A percentile compares a stretch with the other conserved stretches of the same genome.
These are phyloP conservation scores for Apostasia ramifera DNA, from an alignment of 106 monocot species.

Conservation along the genomic window DNA sequence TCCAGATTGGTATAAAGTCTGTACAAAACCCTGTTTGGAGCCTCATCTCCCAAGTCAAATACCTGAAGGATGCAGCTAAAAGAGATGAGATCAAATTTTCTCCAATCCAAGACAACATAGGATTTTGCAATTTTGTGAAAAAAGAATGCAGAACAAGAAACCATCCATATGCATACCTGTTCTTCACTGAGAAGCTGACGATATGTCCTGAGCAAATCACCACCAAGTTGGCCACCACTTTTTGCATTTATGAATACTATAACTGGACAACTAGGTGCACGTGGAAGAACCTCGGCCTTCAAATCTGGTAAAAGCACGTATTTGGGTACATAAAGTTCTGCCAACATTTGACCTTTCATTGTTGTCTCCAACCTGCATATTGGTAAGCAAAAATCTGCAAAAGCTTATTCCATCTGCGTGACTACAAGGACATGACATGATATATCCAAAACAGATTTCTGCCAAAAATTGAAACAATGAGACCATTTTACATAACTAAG, in stretches of 20 bases:
- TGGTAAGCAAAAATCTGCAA: neutral
- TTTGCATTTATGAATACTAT: constrained; percentile 78
- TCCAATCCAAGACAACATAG: neutral
- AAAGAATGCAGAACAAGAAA: neutral
- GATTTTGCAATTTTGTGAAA: neutral
- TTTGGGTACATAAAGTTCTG: constrained; percentile 64
- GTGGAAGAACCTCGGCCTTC: constrained; percentile 3
- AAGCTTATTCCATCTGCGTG: neutral
- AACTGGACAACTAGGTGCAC: constrained; percentile 50
- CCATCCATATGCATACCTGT: constrained; percentile 36
- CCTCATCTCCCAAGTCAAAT: constrained; percentile 75
- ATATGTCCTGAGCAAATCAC: constrained; percentile 63
- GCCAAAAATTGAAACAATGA: neutral
- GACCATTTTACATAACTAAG: neutral
- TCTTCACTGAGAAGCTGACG: constrained; percentile 53
- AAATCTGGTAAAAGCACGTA: constrained; percentile 44
- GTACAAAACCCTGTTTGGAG: constrained; percentile 86
- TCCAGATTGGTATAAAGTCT: constrained; percentile 74
- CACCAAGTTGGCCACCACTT: constrained; percentile 92
- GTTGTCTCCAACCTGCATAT: constrained; percentile 5
- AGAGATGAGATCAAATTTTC: neutral
- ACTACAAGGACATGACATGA: neutral
- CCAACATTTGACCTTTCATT: constrained; percentile 17
- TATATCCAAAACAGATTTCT: neutral
- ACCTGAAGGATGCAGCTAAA: constrained; percentile 39